Evolutionary conservation across 108 stramenopile genomes (phyloP), one percentile per base, ranked within the genome.

Genomic region (Cyclotella cryptica): DNA sequence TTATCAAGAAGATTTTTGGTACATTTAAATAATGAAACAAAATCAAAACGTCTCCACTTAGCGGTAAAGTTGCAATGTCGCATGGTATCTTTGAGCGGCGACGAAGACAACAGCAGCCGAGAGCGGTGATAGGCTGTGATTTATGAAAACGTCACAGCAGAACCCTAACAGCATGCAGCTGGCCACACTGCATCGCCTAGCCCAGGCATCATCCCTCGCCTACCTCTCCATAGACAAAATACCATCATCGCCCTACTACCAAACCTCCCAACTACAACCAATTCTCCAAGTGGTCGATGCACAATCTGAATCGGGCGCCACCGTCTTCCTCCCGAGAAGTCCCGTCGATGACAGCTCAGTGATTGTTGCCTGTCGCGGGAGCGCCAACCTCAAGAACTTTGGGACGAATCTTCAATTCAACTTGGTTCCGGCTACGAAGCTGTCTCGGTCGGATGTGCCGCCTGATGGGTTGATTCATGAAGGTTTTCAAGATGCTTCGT

Each of bases 281-380:
- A 13, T 90, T 29, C 14, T 64, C 13, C 89, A 90, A 79, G 84
- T 88, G 21, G 69, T 88, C 42, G 89, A 90, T 62, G 68, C 84
- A n/a, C 41, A 35, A 8, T 77, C 85, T 0, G 75, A 88, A 79
- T 79, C 83, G 24, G 88, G 88, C 13, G 88, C 85, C 39, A 89
- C 88, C 26, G 74, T 89, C 30, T 89, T 89, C 63, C 46, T 51
- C n/a, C 43, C 42, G 30, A 42, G 29, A 10, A 49, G 28, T 14
- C 28, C 64, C 19, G 42, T 22, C 15, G 41, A 72, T 6, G 53
- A 22, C 28, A 43, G 40, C 11, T 29, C 55, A 1, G 7, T 87
- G 19, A 49, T 87, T 13, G 87, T 89, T 0, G 88, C 88, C 51
- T 89, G 85, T 66, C 85, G 88, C 18, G 88, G 88, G 57, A 77